These are phyloP conservation scores for Aspergillus sp. DNA, from an alignment of 2,329 filamentous ascomycete genomes.

Conservation along the genomic window DNA sequence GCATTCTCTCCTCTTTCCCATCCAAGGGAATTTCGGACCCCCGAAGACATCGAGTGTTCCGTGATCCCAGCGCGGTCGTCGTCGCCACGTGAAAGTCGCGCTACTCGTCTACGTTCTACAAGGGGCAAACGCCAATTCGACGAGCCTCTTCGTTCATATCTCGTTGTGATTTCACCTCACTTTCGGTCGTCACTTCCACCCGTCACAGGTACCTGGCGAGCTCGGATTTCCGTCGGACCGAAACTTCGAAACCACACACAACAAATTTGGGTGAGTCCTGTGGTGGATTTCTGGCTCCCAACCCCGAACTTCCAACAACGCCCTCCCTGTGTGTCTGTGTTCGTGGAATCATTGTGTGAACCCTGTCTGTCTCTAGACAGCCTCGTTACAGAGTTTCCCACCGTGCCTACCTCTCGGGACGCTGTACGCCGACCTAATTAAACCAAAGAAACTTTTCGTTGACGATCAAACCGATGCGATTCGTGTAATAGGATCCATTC, in stretches of 20 bases:
- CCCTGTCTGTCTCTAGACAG: too few relatives aligned
- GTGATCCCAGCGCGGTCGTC: conserved; percentile 8
- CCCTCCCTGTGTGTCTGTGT: neutral
- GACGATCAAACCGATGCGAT: conserved; percentile 23
- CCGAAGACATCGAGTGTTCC: conserved; percentile 1
- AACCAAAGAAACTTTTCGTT: conserved; percentile 1
- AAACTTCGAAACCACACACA: conserved; percentile 12
- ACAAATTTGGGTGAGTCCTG: conserved; percentile 10
- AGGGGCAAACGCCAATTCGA: conserved; percentile 18
- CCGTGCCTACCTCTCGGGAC: conserved; percentile 12
- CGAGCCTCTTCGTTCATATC: conserved; percentile 6
- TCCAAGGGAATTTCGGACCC: conserved; percentile 7
- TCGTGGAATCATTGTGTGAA: too few relatives aligned
- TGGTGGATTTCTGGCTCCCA: conserved; percentile 4
- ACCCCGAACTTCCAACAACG: conserved; percentile 2
- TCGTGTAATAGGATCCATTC: conserved; percentile 19
- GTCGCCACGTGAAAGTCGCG: conserved; percentile 29
- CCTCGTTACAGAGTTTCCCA: neutral
- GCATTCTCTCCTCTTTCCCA: conserved; percentile 6
- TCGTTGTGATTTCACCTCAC: conserved; percentile 4
- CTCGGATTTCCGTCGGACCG: conserved; percentile 9
- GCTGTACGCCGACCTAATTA: conserved; percentile 9
- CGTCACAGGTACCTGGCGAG: neutral
- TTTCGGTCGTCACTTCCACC: conserved; percentile 8
- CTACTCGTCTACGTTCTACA: conserved; percentile 15